A percentile compares a stretch with the other conserved stretches of the same genome.
Evolutionary conservation across 140 eudicot species (phyloP).

Genomic region (Cichorium intybus): DNA sequence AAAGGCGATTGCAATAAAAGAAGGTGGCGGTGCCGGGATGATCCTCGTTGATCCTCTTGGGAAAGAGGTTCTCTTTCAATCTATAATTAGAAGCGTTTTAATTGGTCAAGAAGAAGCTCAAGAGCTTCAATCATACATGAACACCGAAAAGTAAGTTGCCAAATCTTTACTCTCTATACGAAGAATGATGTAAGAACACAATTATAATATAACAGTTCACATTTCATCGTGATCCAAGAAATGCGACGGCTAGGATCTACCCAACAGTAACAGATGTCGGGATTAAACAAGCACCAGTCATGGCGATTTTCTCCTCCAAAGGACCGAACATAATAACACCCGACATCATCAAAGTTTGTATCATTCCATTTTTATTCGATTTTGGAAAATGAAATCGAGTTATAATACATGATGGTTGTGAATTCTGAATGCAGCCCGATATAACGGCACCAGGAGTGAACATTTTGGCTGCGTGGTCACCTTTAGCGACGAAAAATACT

Average conservation of each 20-base stretch:
- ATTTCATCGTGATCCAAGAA: conserved; percentile 30
- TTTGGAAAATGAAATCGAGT: conserved; percentile 1
- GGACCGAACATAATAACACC: conserved; percentile 66
- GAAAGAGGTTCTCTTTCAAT: conserved; percentile 34
- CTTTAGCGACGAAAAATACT: conserved; percentile 37
- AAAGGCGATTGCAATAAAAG: conserved; percentile 34
- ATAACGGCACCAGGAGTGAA: conserved; percentile 71
- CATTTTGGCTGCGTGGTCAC: conserved; percentile 82
- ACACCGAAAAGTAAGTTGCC: conserved; percentile 39
- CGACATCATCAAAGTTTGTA: conserved; percentile 55
- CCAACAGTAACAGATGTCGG: conserved; percentile 41
- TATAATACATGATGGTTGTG: background rate
- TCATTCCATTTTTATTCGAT: background rate
- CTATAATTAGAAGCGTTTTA: conserved; percentile 29
- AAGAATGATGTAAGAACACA: background rate
- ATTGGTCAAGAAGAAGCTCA: conserved; percentile 44
- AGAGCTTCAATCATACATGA: conserved; percentile 54
- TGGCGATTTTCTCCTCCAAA: conserved; percentile 60
- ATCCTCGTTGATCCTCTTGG: conserved; percentile 47
- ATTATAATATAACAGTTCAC: background rate
- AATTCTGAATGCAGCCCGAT: conserved; percentile 56
- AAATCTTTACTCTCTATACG: background rate
- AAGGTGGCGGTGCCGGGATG: conserved; percentile 66
- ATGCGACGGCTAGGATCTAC: conserved; percentile 51
- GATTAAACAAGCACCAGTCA: conserved; percentile 50